Evolutionary conservation across 768 basidiomycete genomes (phyloP).

Genomic region (Coprinopsis strossmayeri): DNA sequence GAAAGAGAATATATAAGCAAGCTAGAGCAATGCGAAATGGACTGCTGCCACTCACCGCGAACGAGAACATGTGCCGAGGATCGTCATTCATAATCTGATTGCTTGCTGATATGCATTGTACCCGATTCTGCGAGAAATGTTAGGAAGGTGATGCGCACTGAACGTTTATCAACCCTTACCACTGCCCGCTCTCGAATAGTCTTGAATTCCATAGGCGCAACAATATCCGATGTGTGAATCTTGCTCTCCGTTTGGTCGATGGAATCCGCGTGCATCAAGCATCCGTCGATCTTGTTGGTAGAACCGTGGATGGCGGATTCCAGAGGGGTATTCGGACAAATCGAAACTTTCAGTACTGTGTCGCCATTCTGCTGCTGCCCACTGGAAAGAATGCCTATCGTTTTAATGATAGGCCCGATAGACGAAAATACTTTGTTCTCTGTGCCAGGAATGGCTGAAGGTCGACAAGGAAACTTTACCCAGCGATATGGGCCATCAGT

Average conservation of each 20-base stretch:
- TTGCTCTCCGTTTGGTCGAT: not conserved
- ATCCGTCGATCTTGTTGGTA: not conserved
- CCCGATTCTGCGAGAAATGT: slow-evolving; percentile 3
- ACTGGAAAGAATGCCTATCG: not conserved
- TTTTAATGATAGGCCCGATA: not conserved
- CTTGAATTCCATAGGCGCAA: not conserved
- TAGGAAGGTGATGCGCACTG: not conserved
- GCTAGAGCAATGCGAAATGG: not conserved
- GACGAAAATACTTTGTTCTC: not conserved
- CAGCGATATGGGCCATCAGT: not conserved
- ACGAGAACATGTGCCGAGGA: slow-evolving; percentile 17
- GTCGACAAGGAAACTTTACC: not conserved
- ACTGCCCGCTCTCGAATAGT: not conserved
- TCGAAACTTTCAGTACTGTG: not conserved
- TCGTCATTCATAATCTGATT: slow-evolving; percentile 19
- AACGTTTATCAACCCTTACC: not conserved
- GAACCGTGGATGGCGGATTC: not conserved
- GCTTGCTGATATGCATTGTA: not conserved
- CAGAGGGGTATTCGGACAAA: not conserved
- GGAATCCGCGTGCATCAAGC: not conserved
- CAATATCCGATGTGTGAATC: not conserved
- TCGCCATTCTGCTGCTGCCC: not conserved
- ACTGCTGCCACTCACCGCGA: slow-evolving; percentile 11
- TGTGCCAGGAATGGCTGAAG: not conserved
- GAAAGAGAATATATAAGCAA: not conserved